Conservation (phyloP, 2,329 filamentous ascomycete species). For the Exophiala sp. region DNA sequence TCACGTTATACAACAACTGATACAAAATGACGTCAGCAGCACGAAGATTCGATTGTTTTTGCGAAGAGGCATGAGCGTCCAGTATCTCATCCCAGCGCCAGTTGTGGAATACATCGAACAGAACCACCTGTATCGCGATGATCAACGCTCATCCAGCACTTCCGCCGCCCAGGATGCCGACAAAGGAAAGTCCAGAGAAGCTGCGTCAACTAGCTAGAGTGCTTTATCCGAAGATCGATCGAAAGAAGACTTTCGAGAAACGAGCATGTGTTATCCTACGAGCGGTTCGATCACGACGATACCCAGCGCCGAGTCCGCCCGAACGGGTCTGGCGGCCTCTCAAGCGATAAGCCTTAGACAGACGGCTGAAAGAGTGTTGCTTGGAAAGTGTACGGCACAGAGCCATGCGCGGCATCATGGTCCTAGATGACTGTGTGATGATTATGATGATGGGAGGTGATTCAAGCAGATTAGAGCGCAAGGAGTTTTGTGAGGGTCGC, state of each 20-base stretch:
- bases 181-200: conserved; percentile 26
- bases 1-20: conserved; percentile 82
- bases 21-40: conserved; percentile 80
- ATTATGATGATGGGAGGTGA: no score
- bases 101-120: conserved; percentile 73
- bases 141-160: conserved; percentile 30
- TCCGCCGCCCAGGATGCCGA: conserved; percentile 21
- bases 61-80: conserved; percentile 75
- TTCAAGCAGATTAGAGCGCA: no score
- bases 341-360: no score
- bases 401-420: no score
- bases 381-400: no score
- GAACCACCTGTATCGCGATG: conserved; percentile 61
- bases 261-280: background rate
- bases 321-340: no score
- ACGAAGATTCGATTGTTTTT: conserved; percentile 78
- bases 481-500: no score
- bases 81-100: conserved; percentile 69
- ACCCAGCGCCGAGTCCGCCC: background rate
- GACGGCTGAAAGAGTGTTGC: no score
- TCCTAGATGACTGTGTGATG: no score
- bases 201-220: background rate
- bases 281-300: background rate
- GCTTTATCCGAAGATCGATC: background rate
- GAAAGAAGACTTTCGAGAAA: background rate